Conservation (phyloP, 257 asterid species). For the Plantago ovata region DNA sequence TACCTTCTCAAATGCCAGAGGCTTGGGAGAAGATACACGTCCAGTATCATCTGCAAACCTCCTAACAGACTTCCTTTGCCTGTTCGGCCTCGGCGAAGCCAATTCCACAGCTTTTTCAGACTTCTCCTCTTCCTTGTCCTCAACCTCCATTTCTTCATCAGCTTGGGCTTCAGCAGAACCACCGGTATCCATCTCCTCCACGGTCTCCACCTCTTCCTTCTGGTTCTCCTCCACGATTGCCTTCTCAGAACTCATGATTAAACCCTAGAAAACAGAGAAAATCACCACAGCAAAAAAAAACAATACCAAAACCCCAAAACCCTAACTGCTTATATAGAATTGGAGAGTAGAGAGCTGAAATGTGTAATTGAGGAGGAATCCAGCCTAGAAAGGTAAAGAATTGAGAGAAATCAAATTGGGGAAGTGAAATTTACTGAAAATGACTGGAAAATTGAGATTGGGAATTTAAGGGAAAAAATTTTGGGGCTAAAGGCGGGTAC, state of each 20-base stretch:
- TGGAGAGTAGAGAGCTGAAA: no score
- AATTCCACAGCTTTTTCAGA: constrained; percentile 24
- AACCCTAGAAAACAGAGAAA: constrained; percentile 3
- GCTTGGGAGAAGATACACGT: constrained; percentile 37
- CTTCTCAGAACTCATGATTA: constrained; percentile 52
- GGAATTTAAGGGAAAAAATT: constrained; percentile 30
- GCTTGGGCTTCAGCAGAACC: constrained; percentile 14
- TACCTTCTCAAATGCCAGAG: constrained; percentile 75
- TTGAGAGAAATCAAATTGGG: neutral
- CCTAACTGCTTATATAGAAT: no score
- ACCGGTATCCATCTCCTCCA: neutral
- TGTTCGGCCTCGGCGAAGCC: constrained; percentile 60
- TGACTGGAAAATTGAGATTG: constrained; percentile 14
- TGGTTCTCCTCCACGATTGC: constrained; percentile 37
- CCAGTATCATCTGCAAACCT: constrained; percentile 51
- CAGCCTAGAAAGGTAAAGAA: neutral
- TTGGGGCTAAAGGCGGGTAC: constrained; percentile 46
- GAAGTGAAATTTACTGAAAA: constrained; percentile 13
- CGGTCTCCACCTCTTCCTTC: constrained; percentile 23
- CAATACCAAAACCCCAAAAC: constrained; percentile 20
- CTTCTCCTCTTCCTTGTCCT: constrained; percentile 19
- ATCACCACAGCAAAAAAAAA: neutral
- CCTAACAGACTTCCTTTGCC: constrained; percentile 86
- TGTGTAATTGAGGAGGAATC: neutral
- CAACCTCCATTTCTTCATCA: constrained; percentile 20